A percentile compares a stretch with the other conserved stretches of the same genome.
phyloP scores from a whole-genome alignment of 202 grass and related monocot genomes.

The Eragrostis tef region DNA sequence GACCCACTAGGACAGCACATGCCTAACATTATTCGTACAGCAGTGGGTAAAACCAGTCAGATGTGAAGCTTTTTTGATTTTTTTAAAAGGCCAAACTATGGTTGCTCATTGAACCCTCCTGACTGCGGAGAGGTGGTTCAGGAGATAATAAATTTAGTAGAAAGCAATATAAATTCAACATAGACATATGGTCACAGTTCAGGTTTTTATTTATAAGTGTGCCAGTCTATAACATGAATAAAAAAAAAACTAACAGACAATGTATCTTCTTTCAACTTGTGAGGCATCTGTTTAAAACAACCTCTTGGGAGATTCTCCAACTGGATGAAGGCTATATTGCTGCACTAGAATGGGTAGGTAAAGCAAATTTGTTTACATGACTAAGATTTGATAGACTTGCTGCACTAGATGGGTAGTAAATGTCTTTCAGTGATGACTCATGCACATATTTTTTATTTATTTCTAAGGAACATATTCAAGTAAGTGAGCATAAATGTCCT shows the following conservation, averaged over 20 bases:
- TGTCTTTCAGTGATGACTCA: not conserved
- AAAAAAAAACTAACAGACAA: too few relatives aligned
- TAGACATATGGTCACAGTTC: not conserved
- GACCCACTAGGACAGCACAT: too few relatives aligned
- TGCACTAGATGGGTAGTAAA: not conserved
- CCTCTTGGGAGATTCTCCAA: conserved; percentile 1
- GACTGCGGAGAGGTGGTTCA: not conserved
- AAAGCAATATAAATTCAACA: not conserved
- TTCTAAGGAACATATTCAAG: conserved; percentile 22
- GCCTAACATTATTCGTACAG: too few relatives aligned
- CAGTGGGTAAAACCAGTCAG: too few relatives aligned
- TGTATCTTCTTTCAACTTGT: not conserved
- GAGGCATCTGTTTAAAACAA: not conserved
- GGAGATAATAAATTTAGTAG: conserved; percentile 12
- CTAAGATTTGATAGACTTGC: conserved; percentile 8
- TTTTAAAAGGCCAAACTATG: not conserved
- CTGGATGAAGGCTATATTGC: conserved; percentile 19
- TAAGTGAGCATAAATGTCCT: not conserved
- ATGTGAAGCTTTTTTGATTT: not conserved
- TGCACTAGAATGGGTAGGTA: not conserved
- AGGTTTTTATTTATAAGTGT: not conserved
- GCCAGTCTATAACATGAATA: not conserved
- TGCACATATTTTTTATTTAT: not conserved
- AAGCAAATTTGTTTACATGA: too few relatives aligned
- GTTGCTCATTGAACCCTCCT: not conserved